A percentile compares a stretch with the other conserved stretches of the same genome.
Conservation (phyloP, 2,329 filamentous ascomycete genomes). For the Colletotrichum tropicicola region DNA sequence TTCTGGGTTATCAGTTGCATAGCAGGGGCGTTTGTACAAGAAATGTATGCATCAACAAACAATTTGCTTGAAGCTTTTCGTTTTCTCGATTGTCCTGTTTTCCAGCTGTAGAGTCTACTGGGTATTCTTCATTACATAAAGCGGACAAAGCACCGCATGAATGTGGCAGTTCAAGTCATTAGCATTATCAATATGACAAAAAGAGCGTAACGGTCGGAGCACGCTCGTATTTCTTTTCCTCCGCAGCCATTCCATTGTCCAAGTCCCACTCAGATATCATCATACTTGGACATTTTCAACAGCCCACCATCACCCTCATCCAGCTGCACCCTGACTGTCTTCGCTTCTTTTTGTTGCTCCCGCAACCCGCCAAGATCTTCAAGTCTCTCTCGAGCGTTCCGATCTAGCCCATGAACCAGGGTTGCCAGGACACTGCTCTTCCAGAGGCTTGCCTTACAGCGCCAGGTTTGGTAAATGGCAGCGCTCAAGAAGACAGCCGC, state of each 20-base stretch:
- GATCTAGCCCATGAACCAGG: slow-evolving; percentile 45
- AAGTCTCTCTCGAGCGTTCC: slow-evolving; percentile 35
- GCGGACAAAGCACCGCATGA: no score
- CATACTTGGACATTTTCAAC: slow-evolving; percentile 17
- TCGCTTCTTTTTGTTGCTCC: slow-evolving; percentile 37
- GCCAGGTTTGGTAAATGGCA: slow-evolving; percentile 36
- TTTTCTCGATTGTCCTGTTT: no score
- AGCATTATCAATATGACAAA: not conserved
- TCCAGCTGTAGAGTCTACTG: no score
- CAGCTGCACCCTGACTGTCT: slow-evolving; percentile 36
- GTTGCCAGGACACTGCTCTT: slow-evolving; percentile 46
- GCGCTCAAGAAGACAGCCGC: slow-evolving; percentile 40
- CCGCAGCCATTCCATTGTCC: not conserved
- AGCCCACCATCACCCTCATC: slow-evolving; percentile 33
- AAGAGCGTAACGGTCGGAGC: no score
- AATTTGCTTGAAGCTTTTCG: no score
- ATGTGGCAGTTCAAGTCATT: not conserved
- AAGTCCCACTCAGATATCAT: not conserved
- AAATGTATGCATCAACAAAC: no score
- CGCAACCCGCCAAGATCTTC: slow-evolving; percentile 30
- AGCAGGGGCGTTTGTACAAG: no score
- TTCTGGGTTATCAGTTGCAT: no score
- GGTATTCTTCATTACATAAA: no score
- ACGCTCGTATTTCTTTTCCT: no score
- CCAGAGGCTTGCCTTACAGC: slow-evolving; percentile 39